Conservation (phyloP, 225 moss, liverwort and hornwort genomes). For the Polytrichum formosum region DNA sequence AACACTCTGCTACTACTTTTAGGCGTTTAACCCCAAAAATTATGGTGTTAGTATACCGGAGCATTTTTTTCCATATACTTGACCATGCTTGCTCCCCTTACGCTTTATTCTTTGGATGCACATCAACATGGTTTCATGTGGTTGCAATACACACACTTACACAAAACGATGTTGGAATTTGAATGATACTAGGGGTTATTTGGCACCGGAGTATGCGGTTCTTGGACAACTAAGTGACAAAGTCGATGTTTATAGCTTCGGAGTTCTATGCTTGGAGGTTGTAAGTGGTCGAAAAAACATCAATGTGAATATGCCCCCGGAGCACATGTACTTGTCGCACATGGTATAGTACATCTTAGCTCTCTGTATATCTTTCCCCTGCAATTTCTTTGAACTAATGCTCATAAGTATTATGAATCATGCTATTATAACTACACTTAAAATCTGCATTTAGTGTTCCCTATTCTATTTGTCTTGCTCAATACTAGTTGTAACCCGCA, state of each 20-base stretch:
- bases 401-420: too few relatives aligned
- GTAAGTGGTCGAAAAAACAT: constrained; percentile 14
- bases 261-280: constrained; percentile 21
- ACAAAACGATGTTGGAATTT: not conserved
- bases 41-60: too few relatives aligned
- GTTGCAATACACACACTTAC: not conserved
- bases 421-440: too few relatives aligned
- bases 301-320: not conserved
- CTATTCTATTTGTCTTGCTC: too few relatives aligned
- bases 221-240: constrained; percentile 18
- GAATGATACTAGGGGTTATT: constrained; percentile 7
- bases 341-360: constrained; percentile 6
- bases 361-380: constrained; percentile 26
- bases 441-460: too few relatives aligned
- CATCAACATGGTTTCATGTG: too few relatives aligned
- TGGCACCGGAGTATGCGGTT: constrained; percentile 27
- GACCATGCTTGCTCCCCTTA: too few relatives aligned
- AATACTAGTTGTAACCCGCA: too few relatives aligned
- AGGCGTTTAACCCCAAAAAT: too few relatives aligned
- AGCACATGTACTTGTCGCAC: constrained; percentile 9
- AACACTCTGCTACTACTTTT: too few relatives aligned
- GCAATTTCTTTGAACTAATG: constrained; percentile 13
- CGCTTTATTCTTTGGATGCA: too few relatives aligned
- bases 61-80: too few relatives aligned
- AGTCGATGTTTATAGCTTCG: constrained; percentile 29